Conservation (phyloP, 176 grass and related monocot species). For the Typha latifolia region DNA sequence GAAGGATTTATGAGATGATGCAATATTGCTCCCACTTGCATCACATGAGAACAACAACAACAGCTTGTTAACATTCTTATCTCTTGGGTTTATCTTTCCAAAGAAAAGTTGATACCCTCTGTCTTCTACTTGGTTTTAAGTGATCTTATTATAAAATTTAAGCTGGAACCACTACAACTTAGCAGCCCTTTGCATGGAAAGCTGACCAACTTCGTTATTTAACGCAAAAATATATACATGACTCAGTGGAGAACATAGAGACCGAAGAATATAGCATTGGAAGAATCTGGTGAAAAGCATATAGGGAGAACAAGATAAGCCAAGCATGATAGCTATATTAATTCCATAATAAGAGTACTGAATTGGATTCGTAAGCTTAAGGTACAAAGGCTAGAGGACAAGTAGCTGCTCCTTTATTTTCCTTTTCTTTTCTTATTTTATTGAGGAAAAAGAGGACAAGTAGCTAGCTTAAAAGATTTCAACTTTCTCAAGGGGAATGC, state of each 20-base stretch:
- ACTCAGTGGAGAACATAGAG: not conserved
- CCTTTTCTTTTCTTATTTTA: too few relatives aligned
- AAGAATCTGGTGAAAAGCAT: slow-evolving; percentile 21
- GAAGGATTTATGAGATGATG: not conserved
- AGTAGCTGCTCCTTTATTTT: not conserved
- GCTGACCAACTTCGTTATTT: slow-evolving; percentile 6
- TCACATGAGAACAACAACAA: slow-evolving; percentile 36
- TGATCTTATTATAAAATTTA: too few relatives aligned
- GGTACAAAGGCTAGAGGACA: slow-evolving; percentile 35
- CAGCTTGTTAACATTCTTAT: slow-evolving; percentile 26
- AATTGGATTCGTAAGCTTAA: slow-evolving; percentile 32
- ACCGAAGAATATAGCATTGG: not conserved
- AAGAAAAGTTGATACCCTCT: slow-evolving; percentile 28
- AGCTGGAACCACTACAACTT: too few relatives aligned
- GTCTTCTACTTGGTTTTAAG: slow-evolving; percentile 18
- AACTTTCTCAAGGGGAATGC: slow-evolving; percentile 29
- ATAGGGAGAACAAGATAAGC: slow-evolving; percentile 29
- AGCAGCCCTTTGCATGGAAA: not conserved
- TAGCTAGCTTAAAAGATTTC: slow-evolving; percentile 28
- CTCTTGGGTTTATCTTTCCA: slow-evolving; percentile 17
- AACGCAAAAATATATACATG: not conserved
- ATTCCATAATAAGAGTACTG: slow-evolving; percentile 19
- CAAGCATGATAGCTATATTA: slow-evolving; percentile 21
- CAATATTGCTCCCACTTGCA: not conserved
- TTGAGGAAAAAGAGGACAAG: slow-evolving; percentile 12